Percentiles rank a stretch among this genome's conserved stretches.
phyloP scores from a whole-genome alignment of 2,329 filamentous ascomycete species.

The Fusarium nodosum region DNA sequence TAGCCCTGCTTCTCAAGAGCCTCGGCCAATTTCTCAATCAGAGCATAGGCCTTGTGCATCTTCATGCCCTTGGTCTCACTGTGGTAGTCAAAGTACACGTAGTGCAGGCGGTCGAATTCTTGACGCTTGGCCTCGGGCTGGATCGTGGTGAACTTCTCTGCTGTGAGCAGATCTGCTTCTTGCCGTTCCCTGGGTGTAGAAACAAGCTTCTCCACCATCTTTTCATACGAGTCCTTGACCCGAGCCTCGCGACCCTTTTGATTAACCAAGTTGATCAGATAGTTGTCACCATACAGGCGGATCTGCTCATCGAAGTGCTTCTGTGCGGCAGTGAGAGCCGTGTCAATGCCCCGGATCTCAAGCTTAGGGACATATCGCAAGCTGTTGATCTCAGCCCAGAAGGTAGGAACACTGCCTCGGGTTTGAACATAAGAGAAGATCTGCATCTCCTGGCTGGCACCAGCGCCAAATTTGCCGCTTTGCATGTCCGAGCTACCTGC shows the following conservation, averaged over 20 bases:
- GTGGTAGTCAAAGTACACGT: conserved; percentile 99
- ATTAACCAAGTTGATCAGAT: conserved; percentile 96
- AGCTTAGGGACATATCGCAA: conserved; percentile 92
- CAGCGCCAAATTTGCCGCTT: conserved; percentile 74
- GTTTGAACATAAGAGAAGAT: conserved; percentile 97
- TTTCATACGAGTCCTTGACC: conserved; percentile 94
- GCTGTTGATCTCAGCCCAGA: conserved; percentile 96
- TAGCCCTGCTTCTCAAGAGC: conserved; percentile 86
- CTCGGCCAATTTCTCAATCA: conserved; percentile 84
- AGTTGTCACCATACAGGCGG: conserved; percentile 93
- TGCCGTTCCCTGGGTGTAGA: conserved; percentile 75
- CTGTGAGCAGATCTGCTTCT: conserved; percentile 74
- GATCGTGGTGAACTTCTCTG: conserved; percentile 86
- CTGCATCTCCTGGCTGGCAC: conserved; percentile 80
- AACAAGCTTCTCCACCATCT: conserved; percentile 83
- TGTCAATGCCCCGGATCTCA: conserved; percentile 86
- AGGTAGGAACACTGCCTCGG: conserved; percentile 93
- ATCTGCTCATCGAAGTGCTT: conserved; percentile 97
- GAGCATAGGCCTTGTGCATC: conserved; percentile 90
- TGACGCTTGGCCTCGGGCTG: conserved; percentile 72
- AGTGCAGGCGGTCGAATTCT: conserved; percentile 87
- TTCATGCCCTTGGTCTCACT: conserved; percentile 95
- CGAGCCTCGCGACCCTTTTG: conserved; percentile 90
- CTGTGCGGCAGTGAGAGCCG: conserved; percentile 81
- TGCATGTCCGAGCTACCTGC: conserved; percentile 81